Evolutionary conservation across 2,329 filamentous ascomycete genomes (phyloP).

Genomic region (Amphichorda felina): DNA sequence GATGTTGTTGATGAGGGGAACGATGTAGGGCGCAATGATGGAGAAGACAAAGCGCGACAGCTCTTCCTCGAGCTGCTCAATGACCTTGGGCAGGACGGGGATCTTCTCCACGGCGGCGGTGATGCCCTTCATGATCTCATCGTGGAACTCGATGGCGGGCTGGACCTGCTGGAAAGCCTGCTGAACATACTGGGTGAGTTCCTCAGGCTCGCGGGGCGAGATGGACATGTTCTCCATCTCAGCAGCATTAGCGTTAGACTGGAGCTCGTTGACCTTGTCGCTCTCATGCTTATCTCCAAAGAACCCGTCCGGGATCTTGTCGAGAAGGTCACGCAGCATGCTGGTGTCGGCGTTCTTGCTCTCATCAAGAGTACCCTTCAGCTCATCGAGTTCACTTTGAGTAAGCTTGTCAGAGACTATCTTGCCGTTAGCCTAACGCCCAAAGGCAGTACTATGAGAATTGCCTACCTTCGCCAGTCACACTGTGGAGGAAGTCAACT

Average conservation of each 20-base stretch:
- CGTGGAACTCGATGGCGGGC: constrained; percentile 84
- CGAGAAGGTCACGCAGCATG: constrained; percentile 65
- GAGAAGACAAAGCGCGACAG: constrained; percentile 84
- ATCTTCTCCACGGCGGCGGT: constrained; percentile 72
- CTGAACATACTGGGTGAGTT: constrained; percentile 67
- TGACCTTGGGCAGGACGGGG: constrained; percentile 69
- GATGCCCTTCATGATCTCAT: constrained; percentile 73
- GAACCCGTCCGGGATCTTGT: constrained; percentile 70
- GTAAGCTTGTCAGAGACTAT: constrained; percentile 79
- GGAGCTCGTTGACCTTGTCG: constrained; percentile 66
- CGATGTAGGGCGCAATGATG: constrained; percentile 77
- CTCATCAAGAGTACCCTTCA: constrained; percentile 69
- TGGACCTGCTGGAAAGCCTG: constrained; percentile 70
- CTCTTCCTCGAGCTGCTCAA: constrained; percentile 80
- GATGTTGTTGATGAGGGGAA: constrained; percentile 78
- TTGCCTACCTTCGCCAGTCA: constrained; percentile 51
- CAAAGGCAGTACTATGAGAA: not conserved
- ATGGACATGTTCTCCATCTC: constrained; percentile 66
- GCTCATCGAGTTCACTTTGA: constrained; percentile 80
- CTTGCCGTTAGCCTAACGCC: not conserved
- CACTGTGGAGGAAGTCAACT: constrained; percentile 87
- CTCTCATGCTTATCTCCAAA: constrained; percentile 67
- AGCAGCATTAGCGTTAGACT: constrained; percentile 60
- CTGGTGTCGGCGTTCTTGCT: constrained; percentile 55
- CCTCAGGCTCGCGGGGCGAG: constrained; percentile 70